A percentile compares a stretch with the other conserved stretches of the same genome.
Conservation (phyloP, 2,329 filamentous ascomycete genomes). For the Neofusicoccum sp. region DNA sequence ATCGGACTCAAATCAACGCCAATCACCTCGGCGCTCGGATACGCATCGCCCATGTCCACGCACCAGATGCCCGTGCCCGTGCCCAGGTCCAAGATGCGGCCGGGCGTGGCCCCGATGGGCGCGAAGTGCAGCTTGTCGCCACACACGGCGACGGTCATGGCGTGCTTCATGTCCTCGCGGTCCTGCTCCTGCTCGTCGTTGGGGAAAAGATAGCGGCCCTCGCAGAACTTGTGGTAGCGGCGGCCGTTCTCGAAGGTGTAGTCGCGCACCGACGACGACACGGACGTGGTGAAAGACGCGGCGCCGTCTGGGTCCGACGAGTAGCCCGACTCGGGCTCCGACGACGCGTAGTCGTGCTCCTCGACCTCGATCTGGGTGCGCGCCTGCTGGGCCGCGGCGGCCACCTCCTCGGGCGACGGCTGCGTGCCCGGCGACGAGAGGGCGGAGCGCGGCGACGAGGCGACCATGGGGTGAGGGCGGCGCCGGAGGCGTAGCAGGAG, state of each 20-base stretch:
- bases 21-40: constrained; percentile 36
- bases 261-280: constrained; percentile 40
- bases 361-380: constrained; percentile 18
- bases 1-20: constrained; percentile 43
- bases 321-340: constrained; percentile 21
- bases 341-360: background rate
- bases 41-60: constrained; percentile 42
- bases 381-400: constrained; percentile 15
- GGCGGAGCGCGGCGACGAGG: constrained; percentile 17
- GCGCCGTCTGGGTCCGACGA: constrained; percentile 3
- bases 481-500: background rate
- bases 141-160: constrained; percentile 40
- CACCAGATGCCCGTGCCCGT: constrained; percentile 42
- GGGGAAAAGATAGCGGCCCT: constrained; percentile 38
- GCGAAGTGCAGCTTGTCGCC: constrained; percentile 40
- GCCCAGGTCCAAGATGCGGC: constrained; percentile 16
- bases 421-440: background rate
- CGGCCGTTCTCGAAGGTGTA: constrained; percentile 43
- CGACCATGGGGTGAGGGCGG: background rate
- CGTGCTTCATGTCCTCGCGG: constrained; percentile 42
- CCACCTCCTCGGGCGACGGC: constrained; percentile 1
- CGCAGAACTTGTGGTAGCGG: constrained; percentile 41
- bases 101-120: constrained; percentile 28
- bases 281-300: constrained; percentile 31
- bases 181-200: constrained; percentile 45